A percentile compares a stretch with the other conserved stretches of the same genome.
Conservation (phyloP, 176 grass and related monocot species). For the Carex littledalei region DNA sequence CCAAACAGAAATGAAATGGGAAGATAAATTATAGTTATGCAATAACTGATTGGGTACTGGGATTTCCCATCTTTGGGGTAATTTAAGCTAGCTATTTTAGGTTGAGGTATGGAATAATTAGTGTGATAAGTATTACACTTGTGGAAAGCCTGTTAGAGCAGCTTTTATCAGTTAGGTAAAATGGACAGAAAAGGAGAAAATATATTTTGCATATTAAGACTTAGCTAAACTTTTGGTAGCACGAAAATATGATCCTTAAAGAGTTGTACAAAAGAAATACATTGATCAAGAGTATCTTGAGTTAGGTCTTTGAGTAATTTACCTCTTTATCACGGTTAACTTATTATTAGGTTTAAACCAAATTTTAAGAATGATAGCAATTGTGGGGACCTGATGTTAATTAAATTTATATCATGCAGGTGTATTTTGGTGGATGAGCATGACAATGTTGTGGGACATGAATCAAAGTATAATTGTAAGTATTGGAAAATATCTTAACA, state of each 20-base stretch:
- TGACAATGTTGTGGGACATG: constrained; percentile 88
- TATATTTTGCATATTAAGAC: background rate
- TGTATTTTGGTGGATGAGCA: constrained; percentile 96
- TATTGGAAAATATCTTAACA: background rate
- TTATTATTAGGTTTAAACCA: background rate
- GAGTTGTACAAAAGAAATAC: background rate
- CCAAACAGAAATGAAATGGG: background rate
- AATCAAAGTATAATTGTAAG: constrained; percentile 96
- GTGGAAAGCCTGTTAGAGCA: too few species aligned
- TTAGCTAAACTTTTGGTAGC: background rate
- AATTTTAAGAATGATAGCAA: background rate
- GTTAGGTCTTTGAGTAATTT: background rate
- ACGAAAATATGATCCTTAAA: background rate
- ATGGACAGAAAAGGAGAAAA: background rate
- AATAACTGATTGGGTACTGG: background rate
- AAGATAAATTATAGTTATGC: background rate
- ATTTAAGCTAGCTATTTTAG: background rate
- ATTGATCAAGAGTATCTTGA: background rate
- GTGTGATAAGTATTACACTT: background rate
- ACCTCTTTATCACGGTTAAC: background rate
- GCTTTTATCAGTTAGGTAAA: background rate
- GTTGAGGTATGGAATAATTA: background rate
- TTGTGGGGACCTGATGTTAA: background rate
- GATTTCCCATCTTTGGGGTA: background rate
- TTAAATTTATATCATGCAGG: constrained; percentile 33